Percentiles rank a stretch among this genome's conserved stretches.
Evolutionary conservation across 2,329 filamentous ascomycete genomes (phyloP).

Genomic region (Diaporthe ampelina): DNA sequence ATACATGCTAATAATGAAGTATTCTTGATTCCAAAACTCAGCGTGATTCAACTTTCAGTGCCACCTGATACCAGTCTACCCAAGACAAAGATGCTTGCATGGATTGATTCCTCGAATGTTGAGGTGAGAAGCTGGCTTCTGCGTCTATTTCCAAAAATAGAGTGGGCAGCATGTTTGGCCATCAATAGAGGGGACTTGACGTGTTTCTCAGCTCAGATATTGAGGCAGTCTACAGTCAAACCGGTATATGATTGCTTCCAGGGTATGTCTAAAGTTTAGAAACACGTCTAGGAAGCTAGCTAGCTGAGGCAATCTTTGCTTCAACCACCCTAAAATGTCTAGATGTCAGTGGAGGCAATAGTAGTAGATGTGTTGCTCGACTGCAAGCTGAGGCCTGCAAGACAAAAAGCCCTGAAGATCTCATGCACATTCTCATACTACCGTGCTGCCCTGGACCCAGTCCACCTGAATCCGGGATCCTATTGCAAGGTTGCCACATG

Average conservation of each 20-base stretch:
- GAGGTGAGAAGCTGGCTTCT: background rate
- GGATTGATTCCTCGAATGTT: background rate
- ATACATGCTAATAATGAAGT: background rate
- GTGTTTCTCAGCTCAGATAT: background rate
- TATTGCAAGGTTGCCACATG: constrained; percentile 26
- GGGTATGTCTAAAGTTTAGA: background rate
- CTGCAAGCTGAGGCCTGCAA: background rate
- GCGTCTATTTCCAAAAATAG: background rate
- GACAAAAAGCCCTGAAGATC: constrained; percentile 10
- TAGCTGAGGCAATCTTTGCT: background rate
- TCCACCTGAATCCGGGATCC: background rate
- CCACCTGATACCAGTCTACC: background rate
- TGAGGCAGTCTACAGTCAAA: background rate
- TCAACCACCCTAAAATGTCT: background rate
- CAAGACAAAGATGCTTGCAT: background rate
- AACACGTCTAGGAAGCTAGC: background rate
- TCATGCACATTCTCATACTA: background rate
- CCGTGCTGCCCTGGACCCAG: constrained; percentile 4
- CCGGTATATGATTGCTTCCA: background rate
- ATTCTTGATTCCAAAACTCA: background rate
- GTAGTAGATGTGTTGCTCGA: background rate
- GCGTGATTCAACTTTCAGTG: background rate
- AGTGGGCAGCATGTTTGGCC: background rate
- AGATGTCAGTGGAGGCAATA: background rate
- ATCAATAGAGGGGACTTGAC: background rate